Base-by-base conservation (phyloP, 2,329 filamentous ascomycete genomes). In the Purpureocillium takamizusanense region DNA sequence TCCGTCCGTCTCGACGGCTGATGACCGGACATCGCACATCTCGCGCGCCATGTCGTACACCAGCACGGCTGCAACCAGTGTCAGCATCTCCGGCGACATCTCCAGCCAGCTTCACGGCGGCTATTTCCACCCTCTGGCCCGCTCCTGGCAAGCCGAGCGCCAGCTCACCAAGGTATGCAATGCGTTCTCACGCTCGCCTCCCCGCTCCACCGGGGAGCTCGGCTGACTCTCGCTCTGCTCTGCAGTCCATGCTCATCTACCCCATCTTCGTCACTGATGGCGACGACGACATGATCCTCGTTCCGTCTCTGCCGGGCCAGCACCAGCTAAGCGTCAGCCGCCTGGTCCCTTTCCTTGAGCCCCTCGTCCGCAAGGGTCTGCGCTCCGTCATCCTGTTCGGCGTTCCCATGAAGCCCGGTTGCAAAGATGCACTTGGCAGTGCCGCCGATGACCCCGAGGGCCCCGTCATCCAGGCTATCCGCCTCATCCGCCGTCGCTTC, bases 211-310 rank as follows among this genome's bases (percentile, higher is more conserved):
- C 9, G 4, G n/a, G 33, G 13, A 27, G 23, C 14, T 33, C 17
- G n/a, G 21, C 17, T 35, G 21, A 13, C 23, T 7, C 12, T 34
- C 17, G 14, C n/a, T 16, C 21, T 28, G 9, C 32, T 8, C 15
- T 43, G 9, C 53, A 95, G 87, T 92, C 89, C 29, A 97, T 97
- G 92, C 82, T 98, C 54, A 95, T 98, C 55, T 97, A 94, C 65
- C 92, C 92, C 11, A 75, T 98, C 49, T 98, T 98, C 69, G 78
- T 98, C 48, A 94, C 92, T 53, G 92, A 98, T 63, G 78, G 86
- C 55, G 85, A 90, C 28, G 86, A 97, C 54, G 90, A 97, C 66
- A 86, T 95, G 67, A 84, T 82, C 12, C 72, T 84, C 13, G 94
- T 98, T 41, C 83, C 89, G 36, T 95, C 89, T 15, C 76, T 98